Evolutionary conservation across 345 rosid species (phyloP).

Genomic region (Lepidium sativum): DNA sequence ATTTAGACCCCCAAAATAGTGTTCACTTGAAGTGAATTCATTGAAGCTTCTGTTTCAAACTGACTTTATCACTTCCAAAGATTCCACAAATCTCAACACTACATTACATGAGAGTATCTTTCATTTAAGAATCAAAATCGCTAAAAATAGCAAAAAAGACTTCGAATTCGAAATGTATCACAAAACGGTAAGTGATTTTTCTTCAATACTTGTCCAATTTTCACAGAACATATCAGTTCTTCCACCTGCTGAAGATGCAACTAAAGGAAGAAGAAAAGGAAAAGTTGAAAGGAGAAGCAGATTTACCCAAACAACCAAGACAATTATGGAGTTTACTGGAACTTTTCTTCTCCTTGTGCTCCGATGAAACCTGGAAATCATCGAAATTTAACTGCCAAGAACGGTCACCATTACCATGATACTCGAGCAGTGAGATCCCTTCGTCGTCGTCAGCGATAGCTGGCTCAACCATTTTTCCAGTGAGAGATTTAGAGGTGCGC

Average conservation of each 20-base stretch:
- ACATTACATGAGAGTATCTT: not conserved
- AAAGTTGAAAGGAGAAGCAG: not conserved
- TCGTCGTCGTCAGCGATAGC: slow-evolving; percentile 35
- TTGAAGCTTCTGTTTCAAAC: not conserved
- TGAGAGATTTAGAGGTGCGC: slow-evolving; percentile 1
- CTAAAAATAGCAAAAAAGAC: slow-evolving; percentile 4
- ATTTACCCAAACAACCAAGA: slow-evolving; percentile 66
- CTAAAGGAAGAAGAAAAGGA: not conserved
- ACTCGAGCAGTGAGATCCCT: slow-evolving; percentile 46
- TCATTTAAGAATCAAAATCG: not conserved
- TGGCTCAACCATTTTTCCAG: slow-evolving; percentile 36
- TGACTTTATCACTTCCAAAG: not conserved
- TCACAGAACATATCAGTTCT: not conserved
- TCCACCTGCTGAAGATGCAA: not conserved
- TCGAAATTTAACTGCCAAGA: slow-evolving; percentile 97
- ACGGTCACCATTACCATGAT: slow-evolving; percentile 38
- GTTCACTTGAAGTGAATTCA: not conserved
- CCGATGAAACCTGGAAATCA: slow-evolving; percentile 47
- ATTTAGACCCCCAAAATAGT: not conserved
- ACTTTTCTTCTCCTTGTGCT: slow-evolving; percentile 44
- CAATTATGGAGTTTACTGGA: slow-evolving; percentile 57
- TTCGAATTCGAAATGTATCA: not conserved
- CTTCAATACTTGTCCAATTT: too few relatives aligned
- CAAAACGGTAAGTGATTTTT: too few relatives aligned
- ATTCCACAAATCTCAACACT: not conserved